Conservation (phyloP, 2,329 filamentous ascomycete species). For the Paracoccidioides lutzii region DNA sequence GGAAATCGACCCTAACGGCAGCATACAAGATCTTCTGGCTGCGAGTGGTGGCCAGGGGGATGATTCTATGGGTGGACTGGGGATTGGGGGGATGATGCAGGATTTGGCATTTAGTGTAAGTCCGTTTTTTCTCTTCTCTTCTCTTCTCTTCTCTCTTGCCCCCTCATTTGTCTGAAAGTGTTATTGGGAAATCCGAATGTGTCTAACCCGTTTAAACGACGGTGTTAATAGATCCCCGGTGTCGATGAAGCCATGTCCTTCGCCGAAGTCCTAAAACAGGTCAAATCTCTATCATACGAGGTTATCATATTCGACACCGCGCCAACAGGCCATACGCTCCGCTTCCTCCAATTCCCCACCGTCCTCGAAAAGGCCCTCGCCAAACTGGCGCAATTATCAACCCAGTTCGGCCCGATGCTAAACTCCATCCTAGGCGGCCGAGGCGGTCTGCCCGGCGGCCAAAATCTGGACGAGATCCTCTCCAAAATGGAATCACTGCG, state of each 20-base stretch:
- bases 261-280: conserved; percentile 96
- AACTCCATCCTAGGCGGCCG: conserved; percentile 77
- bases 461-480: conserved; percentile 82
- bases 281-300: conserved; percentile 97
- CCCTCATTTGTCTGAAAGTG: too few relatives aligned
- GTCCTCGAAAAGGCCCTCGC: conserved; percentile 97
- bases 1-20: conserved; percentile 98
- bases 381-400: conserved; percentile 86
- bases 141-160: too few relatives aligned
- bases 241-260: conserved; percentile 99
- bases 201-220: neutral
- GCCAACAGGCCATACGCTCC: conserved; percentile 92
- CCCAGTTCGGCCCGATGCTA: conserved; percentile 89
- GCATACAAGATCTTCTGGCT: conserved; percentile 85
- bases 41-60: conserved; percentile 51
- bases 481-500: conserved; percentile 88
- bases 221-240: conserved; percentile 62
- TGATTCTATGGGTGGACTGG: conserved; percentile 56
- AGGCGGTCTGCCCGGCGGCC: conserved; percentile 74
- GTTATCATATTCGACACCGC: conserved; percentile 99
- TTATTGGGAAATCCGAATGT: neutral
- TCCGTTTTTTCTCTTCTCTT: conserved; percentile 10
- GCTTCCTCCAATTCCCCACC: conserved; percentile 95
- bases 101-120: conserved; percentile 87
- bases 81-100: conserved; percentile 94